These are phyloP conservation scores for Schoenoplectus triqueter DNA, from an alignment of 202 grass and related monocot genomes.

Conservation along the genomic window DNA sequence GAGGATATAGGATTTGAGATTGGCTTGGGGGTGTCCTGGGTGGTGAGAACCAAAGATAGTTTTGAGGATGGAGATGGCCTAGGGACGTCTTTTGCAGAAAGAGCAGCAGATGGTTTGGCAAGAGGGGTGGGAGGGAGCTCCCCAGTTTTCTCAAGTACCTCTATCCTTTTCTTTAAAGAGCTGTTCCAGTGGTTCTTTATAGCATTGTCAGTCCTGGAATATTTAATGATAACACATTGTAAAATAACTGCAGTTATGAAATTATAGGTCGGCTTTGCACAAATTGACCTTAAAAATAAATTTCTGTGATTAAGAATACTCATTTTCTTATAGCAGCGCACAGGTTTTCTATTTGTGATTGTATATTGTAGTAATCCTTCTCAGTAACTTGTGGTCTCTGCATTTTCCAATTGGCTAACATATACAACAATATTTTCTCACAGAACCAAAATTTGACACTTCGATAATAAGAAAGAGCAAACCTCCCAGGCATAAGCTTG, in stretches of 20 bases:
- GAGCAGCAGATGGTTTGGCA: conserved; percentile 24
- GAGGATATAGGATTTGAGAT: conserved; percentile 6
- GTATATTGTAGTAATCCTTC: not conserved
- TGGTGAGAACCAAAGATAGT: not conserved
- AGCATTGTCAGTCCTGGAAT: conserved; percentile 94
- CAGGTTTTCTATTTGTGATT: conserved; percentile 2
- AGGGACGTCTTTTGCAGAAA: conserved; percentile 24
- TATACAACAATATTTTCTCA: conserved; percentile 17
- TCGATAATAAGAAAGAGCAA: conserved; percentile 32
- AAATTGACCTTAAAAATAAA: not conserved
- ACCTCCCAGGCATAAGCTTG: conserved; percentile 90
- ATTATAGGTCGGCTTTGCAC: not conserved
- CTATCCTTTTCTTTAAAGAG: conserved; percentile 95
- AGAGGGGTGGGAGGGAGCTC: conserved; percentile 37
- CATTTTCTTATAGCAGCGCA: not conserved
- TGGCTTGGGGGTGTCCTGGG: conserved; percentile 7
- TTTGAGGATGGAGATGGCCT: conserved; percentile 17
- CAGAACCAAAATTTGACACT: conserved; percentile 31
- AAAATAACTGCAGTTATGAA: not conserved
- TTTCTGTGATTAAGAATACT: not conserved
- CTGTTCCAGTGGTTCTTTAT: conserved; percentile 99
- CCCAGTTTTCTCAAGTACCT: conserved; percentile 54
- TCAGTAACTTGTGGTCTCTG: conserved; percentile 15
- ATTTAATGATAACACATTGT: conserved; percentile 15
- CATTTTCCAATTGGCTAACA: not conserved